Percentiles rank a stretch among this genome's conserved stretches.
Evolutionary conservation across 208 protist genomes (phyloP).

Genomic region (Vickermania spadyakhi): DNA sequence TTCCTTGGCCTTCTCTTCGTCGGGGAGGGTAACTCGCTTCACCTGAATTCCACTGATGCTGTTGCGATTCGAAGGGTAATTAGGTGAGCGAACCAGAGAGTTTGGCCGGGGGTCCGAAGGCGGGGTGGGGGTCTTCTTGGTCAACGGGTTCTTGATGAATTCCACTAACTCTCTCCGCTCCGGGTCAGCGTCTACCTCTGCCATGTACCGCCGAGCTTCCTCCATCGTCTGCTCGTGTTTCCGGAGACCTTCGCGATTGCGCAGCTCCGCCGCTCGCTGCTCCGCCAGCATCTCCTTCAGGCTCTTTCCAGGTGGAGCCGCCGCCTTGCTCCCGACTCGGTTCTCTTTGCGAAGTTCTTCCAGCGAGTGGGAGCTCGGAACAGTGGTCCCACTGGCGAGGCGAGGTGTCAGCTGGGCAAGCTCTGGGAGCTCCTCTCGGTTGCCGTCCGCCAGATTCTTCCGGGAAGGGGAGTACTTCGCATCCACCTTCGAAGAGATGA

Average conservation of each 20-base stretch:
- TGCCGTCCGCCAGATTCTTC: neutral
- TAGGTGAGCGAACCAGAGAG: too few species aligned
- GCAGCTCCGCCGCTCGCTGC: conserved; percentile 43
- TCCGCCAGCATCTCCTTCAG: conserved; percentile 58
- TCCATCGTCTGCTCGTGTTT: conserved; percentile 39
- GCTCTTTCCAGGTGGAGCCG: conserved; percentile 4
- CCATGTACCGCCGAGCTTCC: conserved; percentile 14
- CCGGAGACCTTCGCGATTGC: conserved; percentile 14
- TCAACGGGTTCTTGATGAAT: conserved; percentile 1
- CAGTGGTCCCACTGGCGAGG: neutral
- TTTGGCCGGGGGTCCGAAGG: neutral
- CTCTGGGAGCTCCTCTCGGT: conserved; percentile 1
- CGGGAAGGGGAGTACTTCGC: neutral
- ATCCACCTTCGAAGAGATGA: neutral
- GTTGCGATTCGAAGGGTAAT: neutral
- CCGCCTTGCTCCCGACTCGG: neutral
- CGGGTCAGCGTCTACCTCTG: conserved; percentile 3
- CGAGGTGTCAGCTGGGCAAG: neutral
- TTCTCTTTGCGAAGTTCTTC: neutral
- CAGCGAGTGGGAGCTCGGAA: neutral
- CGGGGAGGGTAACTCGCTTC: conserved; percentile 19
- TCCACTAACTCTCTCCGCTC: neutral
- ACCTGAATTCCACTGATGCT: conserved; percentile 24
- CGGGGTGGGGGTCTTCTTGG: neutral
- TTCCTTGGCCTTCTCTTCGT: conserved; percentile 14